Base-by-base conservation (phyloP, 2,329 filamentous ascomycete species). In the Colletotrichum nymphaeae region DNA sequence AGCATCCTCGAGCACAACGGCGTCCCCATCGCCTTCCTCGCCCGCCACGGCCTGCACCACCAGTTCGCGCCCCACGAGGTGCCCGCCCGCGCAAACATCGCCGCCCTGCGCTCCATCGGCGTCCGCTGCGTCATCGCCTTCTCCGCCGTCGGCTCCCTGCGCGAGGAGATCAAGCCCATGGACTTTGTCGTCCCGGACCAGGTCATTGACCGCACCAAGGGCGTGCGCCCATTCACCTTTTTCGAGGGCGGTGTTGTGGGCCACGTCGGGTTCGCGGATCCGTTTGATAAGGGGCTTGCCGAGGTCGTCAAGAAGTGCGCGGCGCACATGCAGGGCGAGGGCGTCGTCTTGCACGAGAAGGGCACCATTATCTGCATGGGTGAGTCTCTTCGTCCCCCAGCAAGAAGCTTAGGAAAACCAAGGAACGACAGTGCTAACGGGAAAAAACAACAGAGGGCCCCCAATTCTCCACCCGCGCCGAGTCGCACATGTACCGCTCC, bases 121-220 rank as follows among this genome's bases (percentile, higher is more conserved):
- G 97, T 98, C 58, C 92, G 95, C 79, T 94, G 92, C 81, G 91
- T 98, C 82, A 94, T 99, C 81, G 95, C 96, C 76, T 99, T 99
- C 87, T 96, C 93, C 76, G 97, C 97, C 62, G 97, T 99, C 70
- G 97, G 97, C 75, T 96, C 93, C 79, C 87, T 99, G 81, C 94
- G 93, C 81, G 97, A 98, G 86, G 91, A 95, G 80, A 96, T 99
- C 83, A 94, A 94, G 85, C 97, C 97, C 56, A 93, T 97, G 85
- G 97, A 99, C 87, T 99, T 99, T 83, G 94, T 98, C 64, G 90
- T 99, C 14, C 97, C 96, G 0, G 95, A 98, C 84, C 97, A 99
- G 87, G 90, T 97, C 82, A 98, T 98, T 81, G 97, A 99, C 86
- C 94, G 96, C 75, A 98, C 96, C 77, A 98, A 98, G 90, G 97